Evolutionary conservation across 2,329 filamentous ascomycete genomes (phyloP), one percentile per base, ranked within the genome.

Genomic region (Aspergillus awamori): DNA sequence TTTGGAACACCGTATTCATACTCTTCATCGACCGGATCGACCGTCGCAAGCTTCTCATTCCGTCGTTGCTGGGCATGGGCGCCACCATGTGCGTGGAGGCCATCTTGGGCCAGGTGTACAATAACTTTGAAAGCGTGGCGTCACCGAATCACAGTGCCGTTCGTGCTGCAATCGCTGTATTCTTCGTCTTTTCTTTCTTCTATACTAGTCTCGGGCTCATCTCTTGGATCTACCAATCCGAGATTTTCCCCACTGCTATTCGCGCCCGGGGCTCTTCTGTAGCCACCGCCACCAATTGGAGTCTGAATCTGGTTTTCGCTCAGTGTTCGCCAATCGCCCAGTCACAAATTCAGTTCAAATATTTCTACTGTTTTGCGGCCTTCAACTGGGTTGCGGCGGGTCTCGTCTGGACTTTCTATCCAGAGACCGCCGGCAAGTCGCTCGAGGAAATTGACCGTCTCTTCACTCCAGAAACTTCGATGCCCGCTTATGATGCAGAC

Each of bases 321-420:
- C 81, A 84, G 59, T 82, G 82, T 62, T 79, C 78, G 3, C 82
- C 82, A 0, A 74, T 76, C 26, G 81, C 80, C 0, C 70, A 82
- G 3, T 73, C 72, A 0, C 69, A 64, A 1, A 70, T 83, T 17
- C 79, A 77, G 0, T 84, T 83, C 63, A 70, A 74, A 20, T 85
- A 83, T 67, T 84, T 82, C 48, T 83, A 82, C 65, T 72, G 79
- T 11, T 82, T 83, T 67, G 77, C 78, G 45, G 81, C 77, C 6
- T 82, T 83, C 67, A 83, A 82, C 61, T 74, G 82, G 68, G 74
- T 76, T 15, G 80, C 76, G 4, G 74, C 76, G 22, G 17, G 72
- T 3, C 13, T 75, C 13, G 66, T 73, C 48, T 77, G 74, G 69
- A 67, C 72, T n/a, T 74, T 68, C 39, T 75, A 72, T 39, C 72